Evolutionary conservation across 179 eudicot genomes (phyloP), one percentile per base, ranked within the genome.

Genomic region (Drosera spatulata): DNA sequence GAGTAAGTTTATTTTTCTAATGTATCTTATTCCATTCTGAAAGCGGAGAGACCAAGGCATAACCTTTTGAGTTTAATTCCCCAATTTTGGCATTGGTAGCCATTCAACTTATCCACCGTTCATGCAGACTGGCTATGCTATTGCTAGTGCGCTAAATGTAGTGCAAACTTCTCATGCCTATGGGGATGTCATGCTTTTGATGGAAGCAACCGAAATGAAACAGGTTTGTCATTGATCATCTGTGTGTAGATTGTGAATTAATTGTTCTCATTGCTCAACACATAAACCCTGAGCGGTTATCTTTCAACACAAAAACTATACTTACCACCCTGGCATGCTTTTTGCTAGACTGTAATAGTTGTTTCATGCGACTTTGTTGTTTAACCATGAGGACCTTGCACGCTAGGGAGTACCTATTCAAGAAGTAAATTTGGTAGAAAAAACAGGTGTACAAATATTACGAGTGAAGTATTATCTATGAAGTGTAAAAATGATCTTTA

Each of bases 141-240:
- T 93, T 69, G 93, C 93, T 11, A 69, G 72, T 64, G 75, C 93
- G 47, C 80, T 89, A 64, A 93, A 93, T 74, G 93, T 86, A 58
- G 79, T 77, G 55, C 91, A 84, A 71, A 86, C 99, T 68, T 80
- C 86, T 38, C 80, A 82, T 78, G 67, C 93, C 8, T 86, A 79
- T 72, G 99, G 85, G 48, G 99, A 93, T 61, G 63, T 80, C 60
- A 58, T 93, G 86, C 91, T 93, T 76, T 65, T 86, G 61, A 60
- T 78, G 64, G 82, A 78, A 76, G 97, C 99, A 59, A 75, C 82
- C 61, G 84, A 82, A 54, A 64, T 71, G 58, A 83, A 81, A 70
- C 85, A 84, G 96, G 96, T 93, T 39, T 39, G 65, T 45, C 43
- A 43, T 63, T 62, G 46, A 38, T 52, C 53, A 38, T 59, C 37